Evolutionary conservation across 768 basidiomycete genomes (phyloP), one percentile per base, ranked within the genome.

Genomic region (Mycena pura): DNA sequence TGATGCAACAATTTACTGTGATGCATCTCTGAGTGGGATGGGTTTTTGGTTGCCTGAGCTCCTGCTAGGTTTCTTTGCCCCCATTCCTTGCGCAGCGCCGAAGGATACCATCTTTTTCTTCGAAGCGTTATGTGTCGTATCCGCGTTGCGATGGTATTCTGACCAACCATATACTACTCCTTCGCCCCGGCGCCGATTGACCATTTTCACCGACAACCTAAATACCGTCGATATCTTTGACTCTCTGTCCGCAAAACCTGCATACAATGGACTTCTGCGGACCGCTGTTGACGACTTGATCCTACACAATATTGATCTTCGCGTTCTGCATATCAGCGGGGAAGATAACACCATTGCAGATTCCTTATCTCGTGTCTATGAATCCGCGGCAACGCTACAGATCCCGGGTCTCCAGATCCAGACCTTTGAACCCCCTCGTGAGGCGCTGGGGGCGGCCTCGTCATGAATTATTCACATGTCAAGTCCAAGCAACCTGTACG

Each of bases 271-370:
- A 4, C 38, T 78, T 4, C 51, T 77, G 1, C 41, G 47, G 22
- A 36, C 58, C 14, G 41, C 60, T 2, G 57, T 70, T 0, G 64
- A 72, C 50, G 24, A 69, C 2, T 21, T 73, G 0, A 3, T 73
- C 2, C 8, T 17, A 0, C 6, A 13, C 5, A 9, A 55, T 3
- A 57, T 66, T 17, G 31, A 72, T 4, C 43, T 74, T 1, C 63
- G 70, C 0, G 69, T 77, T 6, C 34, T 74, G 1, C 68, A 75
- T 38, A 54, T 76, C 21, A 61, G 69, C 0, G 72, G 74, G 0
- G 19, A 45, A 0, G 21, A 67, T 0, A 80, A 80, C 43, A 14
- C 10, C 0, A 60, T 75, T 1, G 75, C 75, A 0, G 77, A 78
- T 46, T 70, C 74, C 1, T 52, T 80, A 1, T 78, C 76, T 0